Evolutionary conservation across 2,329 filamentous ascomycete genomes (phyloP).

Genomic region (Leptographium galeiforme): DNA sequence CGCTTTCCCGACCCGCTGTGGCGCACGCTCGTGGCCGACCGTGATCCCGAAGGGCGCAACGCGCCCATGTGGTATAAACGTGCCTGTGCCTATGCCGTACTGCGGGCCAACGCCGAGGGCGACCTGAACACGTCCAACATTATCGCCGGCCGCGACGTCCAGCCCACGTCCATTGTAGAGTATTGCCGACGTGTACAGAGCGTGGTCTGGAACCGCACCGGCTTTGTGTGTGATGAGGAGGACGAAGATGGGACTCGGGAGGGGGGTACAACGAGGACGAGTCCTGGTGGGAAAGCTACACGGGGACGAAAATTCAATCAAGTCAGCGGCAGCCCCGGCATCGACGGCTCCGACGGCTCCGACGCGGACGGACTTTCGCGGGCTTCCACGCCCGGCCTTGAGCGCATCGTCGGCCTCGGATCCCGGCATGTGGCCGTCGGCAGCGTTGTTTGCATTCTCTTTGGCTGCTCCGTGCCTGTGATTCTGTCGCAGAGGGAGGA

Average conservation of each 20-base stretch:
- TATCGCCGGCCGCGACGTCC: neutral
- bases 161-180: neutral
- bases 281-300: no score
- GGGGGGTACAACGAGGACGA: no score
- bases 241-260: neutral
- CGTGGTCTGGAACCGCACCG: neutral
- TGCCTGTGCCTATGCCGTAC: neutral
- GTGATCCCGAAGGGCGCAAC: neutral
- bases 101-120: neutral
- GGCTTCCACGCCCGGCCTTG: no score
- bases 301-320: no score
- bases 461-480: neutral
- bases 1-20: neutral
- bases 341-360: no score
- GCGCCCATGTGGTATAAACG: neutral
- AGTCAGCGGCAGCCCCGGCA: no score
- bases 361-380: no score
- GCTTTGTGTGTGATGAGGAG: neutral
- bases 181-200: neutral
- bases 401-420: neutral
- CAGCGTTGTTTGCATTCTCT: neutral
- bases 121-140: neutral
- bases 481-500: neutral
- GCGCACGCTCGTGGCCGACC: neutral
- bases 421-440: neutral